These are phyloP conservation scores for Colletotrichum noveboracense DNA, from an alignment of 2,329 filamentous ascomycete species.

Conservation along the genomic window DNA sequence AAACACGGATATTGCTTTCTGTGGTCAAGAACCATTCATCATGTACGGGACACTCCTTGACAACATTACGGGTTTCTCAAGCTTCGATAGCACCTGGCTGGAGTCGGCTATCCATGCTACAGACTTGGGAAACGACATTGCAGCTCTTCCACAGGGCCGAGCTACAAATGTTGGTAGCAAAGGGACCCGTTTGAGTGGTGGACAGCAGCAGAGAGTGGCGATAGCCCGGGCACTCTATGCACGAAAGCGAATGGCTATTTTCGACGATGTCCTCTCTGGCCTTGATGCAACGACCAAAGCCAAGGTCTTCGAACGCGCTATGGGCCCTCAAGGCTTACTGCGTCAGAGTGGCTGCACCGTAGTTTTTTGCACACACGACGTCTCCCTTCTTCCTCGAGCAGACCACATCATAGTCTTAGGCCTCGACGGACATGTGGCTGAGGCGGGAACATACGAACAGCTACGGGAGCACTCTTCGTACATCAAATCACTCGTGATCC, in stretches of 20 bases:
- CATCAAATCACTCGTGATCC: neutral
- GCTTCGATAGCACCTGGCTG: constrained; percentile 33
- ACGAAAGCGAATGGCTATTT: constrained; percentile 38
- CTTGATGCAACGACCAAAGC: constrained; percentile 49
- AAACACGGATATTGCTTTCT: constrained; percentile 29
- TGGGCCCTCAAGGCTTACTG: constrained; percentile 46
- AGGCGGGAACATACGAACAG: neutral
- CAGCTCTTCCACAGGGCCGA: constrained; percentile 32
- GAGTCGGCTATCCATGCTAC: constrained; percentile 34
- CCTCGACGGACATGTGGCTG: neutral
- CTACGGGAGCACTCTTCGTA: neutral
- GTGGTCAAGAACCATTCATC: constrained; percentile 36
- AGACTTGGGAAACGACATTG: constrained; percentile 37
- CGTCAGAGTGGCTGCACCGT: constrained; percentile 28
- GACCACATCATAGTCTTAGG: neutral
- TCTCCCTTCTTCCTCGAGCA: neutral
- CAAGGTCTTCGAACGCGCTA: constrained; percentile 43
- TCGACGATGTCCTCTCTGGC: constrained; percentile 53
- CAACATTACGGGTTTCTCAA: constrained; percentile 39
- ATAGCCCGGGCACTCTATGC: constrained; percentile 54
- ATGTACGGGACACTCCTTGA: constrained; percentile 37
- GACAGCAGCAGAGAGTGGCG: constrained; percentile 47
- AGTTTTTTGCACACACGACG: constrained; percentile 12
- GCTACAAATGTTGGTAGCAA: constrained; percentile 42
- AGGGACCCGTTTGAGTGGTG: constrained; percentile 47